Evolutionary conservation across 1,284 basidiomycete genomes (phyloP), one percentile per base, ranked within the genome.

Genomic region (Trametes versicolor): DNA sequence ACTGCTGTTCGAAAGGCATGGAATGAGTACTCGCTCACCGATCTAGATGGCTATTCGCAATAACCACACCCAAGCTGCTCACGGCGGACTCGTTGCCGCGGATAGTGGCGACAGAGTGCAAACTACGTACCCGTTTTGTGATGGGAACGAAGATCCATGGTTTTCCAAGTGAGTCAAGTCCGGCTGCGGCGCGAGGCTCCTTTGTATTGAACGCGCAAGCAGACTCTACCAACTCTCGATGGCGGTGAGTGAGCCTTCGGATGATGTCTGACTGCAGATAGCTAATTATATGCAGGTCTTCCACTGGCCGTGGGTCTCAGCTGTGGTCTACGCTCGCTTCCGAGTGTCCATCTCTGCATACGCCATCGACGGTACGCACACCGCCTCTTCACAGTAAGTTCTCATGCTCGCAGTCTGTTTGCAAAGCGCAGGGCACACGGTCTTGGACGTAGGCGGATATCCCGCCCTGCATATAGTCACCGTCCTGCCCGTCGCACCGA

Each of bases 111-210:
- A 41, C 25, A 7, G 32, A 0, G 29, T 10, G 15, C 25, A 36
- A 4, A 27, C 55, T 1, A 51, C 39, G 9, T 64, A 64, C n/a
- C 41, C 64, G 0, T 67, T 67, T 48, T 67, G 66, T 13, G 66
- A 67, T 10, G 62, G 66, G 12, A 32, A 34, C 34, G 57, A 64
- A 34, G 66, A 67, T 25, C 66, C 66, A 8, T 67, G 66, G 66
- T 64, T 67, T 41, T 9, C 6, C 5, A 62, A 53, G 65, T 64
- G 15, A 27, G 53, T 55, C 9, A 8, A 12, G 13, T 4, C 15
- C 19, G 8, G 8, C 29, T 37, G 13, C 36, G 10, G 39, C 27
- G n/a, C 21, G 37, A 5, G 34, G 36, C 52, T 3, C 19, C 21
- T 4, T 27, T 8, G 15, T 15, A 17, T 7, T 53, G 21, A 37